Base-by-base conservation (phyloP, 2,329 filamentous ascomycete species). In the Alternaria gansuensis region DNA sequence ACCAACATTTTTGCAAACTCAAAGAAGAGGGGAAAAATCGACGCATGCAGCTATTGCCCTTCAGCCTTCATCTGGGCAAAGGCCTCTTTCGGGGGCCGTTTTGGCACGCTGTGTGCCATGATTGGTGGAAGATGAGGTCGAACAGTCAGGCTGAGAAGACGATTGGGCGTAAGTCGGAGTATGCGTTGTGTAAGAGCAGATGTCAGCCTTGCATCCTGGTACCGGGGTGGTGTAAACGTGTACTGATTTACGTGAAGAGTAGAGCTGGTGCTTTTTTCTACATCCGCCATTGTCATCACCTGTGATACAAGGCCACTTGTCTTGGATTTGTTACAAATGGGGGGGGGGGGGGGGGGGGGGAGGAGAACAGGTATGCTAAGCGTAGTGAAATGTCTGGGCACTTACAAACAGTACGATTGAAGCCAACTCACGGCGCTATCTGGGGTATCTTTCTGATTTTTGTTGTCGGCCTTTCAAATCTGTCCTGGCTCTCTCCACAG, bases 391-490 rank as follows among this genome's bases (percentile, higher is more conserved):
- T 17, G 28, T 23, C n/a, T 46, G 13, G 14, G n/a, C 33, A 37
- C 34, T 36, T 33, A 50, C 14, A 51, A 17, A 17, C 28, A 31
- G 29, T 29, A 11, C 28, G 23, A 29, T 14, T 36, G 9, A 29
- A 41, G 26, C 36, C 28, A 26, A 3, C 23, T 37, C 9, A n/a
- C 2, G 11, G 14, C 14, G 11, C 29, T 6, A 3, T 21, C 33
- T 24, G 3, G 57, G 52, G 52, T 59, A 56, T 59, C 57, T 31
- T 59, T 23, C 29, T 31, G 45, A 48, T 23, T 28, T 51, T n/a
- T 8, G 28, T 51, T 45, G 26, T 55, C 23, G 37, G 14, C 17
- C 23, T 37, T 14, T 36, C 28, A 17, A 13, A n/a, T 10, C 21
- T 55, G 26, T 46, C 5, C 9, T 43, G 14, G 9, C 29, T 21